phyloP scores from a whole-genome alignment of 108 stramenopile species.

The Pseudonitzschia pungens region DNA sequence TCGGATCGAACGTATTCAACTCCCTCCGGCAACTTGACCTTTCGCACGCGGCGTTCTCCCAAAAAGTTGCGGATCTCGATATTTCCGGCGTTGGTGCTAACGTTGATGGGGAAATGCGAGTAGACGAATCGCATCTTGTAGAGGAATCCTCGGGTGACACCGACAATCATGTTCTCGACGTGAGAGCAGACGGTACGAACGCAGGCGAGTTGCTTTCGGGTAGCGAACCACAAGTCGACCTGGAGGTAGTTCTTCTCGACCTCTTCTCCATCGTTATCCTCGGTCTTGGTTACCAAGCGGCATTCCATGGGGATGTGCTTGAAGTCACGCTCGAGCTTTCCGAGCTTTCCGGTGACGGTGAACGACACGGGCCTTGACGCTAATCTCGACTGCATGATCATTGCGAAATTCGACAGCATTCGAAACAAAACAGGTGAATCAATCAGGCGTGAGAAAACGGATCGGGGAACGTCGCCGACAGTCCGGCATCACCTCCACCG shows the following conservation, averaged over 20 bases:
- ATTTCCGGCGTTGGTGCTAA: constrained; percentile 69
- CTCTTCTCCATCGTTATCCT: constrained; percentile 12
- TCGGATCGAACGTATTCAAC: constrained; percentile 90
- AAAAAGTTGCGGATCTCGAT: constrained; percentile 99
- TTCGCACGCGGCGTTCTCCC: constrained; percentile 97
- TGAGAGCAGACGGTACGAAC: constrained; percentile 98
- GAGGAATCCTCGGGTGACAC: constrained; percentile 96
- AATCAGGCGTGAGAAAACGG: constrained; percentile 6
- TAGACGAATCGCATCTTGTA: constrained; percentile 99
- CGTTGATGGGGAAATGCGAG: constrained; percentile 99
- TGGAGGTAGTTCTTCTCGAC: constrained; percentile 66
- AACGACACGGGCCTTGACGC: constrained; percentile 85
- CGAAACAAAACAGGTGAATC: not conserved
- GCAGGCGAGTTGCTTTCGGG: constrained; percentile 95
- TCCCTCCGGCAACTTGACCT: constrained; percentile 86
- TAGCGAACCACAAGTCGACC: constrained; percentile 98
- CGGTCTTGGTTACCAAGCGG: constrained; percentile 41
- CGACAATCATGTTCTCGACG: constrained; percentile 99
- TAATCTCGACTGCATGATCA: constrained; percentile 69
- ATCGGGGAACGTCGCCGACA: not conserved
- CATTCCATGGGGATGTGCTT: constrained; percentile 94
- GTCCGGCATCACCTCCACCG: not conserved
- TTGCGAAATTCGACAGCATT: not conserved
- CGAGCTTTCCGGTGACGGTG: constrained; percentile 93
- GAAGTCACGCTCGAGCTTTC: constrained; percentile 90